These are phyloP conservation scores for Ettlia oleoabundans DNA, from an alignment of 139 green algal genomes.

Conservation along the genomic window DNA sequence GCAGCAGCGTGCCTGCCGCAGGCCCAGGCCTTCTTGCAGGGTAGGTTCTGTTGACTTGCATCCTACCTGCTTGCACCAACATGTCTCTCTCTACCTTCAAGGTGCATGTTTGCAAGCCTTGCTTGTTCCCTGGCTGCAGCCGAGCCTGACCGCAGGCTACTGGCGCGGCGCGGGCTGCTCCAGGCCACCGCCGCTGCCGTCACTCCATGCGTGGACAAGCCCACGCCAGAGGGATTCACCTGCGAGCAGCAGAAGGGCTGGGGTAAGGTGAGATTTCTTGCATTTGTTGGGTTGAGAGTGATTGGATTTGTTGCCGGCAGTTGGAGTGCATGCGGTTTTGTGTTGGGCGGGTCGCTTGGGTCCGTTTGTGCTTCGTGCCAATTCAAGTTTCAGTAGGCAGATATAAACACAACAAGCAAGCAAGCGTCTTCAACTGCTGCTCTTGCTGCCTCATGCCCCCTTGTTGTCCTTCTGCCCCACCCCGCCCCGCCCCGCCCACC, in stretches of 20 bases:
- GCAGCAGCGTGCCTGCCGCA: not conserved
- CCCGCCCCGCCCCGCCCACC: not conserved
- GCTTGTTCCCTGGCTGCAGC: not conserved
- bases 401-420: too few species aligned
- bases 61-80: not conserved
- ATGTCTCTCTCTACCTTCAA: not conserved
- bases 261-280: slow-evolving; percentile 14
- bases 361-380: too few species aligned
- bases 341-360: too few species aligned
- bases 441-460: too few species aligned
- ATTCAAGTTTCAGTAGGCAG: too few species aligned
- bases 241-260: slow-evolving; percentile 15
- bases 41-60: not conserved
- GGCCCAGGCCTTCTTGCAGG: not conserved
- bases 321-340: too few species aligned
- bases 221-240: slow-evolving; percentile 13
- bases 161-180: not conserved
- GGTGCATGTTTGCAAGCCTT: too few species aligned
- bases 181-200: not conserved
- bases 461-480: not conserved
- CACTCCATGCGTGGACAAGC: not conserved
- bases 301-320: too few species aligned
- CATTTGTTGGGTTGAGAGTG: too few species aligned
- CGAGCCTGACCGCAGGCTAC: not conserved
- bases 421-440: too few species aligned